A percentile compares a stretch with the other conserved stretches of the same genome.
Conservation (phyloP, 106 monocot genomes). For the Acanthochlamys bracteata region DNA sequence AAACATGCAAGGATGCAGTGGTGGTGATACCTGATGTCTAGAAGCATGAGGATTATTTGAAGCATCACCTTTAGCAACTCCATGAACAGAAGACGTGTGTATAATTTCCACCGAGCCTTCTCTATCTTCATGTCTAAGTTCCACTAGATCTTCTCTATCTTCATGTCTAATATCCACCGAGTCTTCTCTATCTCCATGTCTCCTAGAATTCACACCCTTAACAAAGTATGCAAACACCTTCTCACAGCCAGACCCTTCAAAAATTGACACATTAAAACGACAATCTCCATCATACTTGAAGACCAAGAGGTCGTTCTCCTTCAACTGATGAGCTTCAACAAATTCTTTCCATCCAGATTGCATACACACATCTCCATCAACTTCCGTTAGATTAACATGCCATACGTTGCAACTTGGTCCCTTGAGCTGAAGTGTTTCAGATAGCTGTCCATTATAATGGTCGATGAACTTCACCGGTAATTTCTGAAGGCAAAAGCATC, state of each 20-base stretch:
- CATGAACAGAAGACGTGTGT: not conserved
- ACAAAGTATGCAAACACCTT: conserved; percentile 14
- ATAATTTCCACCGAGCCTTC: too few relatives aligned
- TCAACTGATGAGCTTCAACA: conserved; percentile 16
- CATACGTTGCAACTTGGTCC: conserved; percentile 18
- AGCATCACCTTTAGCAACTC: conserved; percentile 3
- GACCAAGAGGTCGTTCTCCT: conserved; percentile 14
- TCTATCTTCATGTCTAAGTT: too few relatives aligned
- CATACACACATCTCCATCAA: conserved; percentile 8
- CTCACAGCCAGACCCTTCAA: conserved; percentile 21
- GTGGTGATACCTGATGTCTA: not conserved
- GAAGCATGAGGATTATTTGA: conserved; percentile 2
- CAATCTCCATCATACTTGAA: conserved; percentile 22
- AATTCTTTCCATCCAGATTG: conserved; percentile 26
- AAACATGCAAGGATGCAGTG: not conserved
- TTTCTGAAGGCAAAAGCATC: conserved; percentile 8
- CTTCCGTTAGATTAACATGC: conserved; percentile 15
- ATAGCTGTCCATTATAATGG: conserved; percentile 3
- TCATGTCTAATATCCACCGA: conserved; percentile 9
- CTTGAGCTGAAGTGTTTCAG: conserved; percentile 19
- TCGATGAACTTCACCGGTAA: conserved; percentile 22
- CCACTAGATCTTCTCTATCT: too few relatives aligned
- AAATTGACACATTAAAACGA: conserved; percentile 22
- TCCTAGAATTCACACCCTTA: not conserved
- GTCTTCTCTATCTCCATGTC: not conserved